phyloP scores from a whole-genome alignment of 2,329 filamentous ascomycete genomes.

The Fonsecaea nubica region DNA sequence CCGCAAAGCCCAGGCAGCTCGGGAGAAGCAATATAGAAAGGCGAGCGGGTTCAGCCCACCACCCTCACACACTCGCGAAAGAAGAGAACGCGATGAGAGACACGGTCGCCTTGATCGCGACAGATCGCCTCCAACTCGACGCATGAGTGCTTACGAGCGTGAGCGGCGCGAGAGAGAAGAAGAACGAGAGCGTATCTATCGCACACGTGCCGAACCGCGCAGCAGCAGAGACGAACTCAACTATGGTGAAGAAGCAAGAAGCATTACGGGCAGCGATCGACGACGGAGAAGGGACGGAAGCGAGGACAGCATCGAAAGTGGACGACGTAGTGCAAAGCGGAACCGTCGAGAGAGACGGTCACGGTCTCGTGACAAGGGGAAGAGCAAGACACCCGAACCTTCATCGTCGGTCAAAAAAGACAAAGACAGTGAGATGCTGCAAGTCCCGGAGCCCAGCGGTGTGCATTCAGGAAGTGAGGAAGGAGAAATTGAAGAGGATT shows the following conservation, averaged over 20 bases:
- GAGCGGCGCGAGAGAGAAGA: constrained; percentile 88
- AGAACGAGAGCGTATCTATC: constrained; percentile 86
- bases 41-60: constrained; percentile 67
- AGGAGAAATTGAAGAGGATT: constrained; percentile 90
- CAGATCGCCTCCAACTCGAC: constrained; percentile 43
- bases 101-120: constrained; percentile 47
- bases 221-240: constrained; percentile 86
- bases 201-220: constrained; percentile 78
- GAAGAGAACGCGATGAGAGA: constrained; percentile 48
- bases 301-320: constrained; percentile 67
- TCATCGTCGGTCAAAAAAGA: constrained; percentile 42
- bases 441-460: constrained; percentile 62
- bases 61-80: constrained; percentile 47
- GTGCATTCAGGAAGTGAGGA: constrained; percentile 92
- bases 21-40: constrained; percentile 92
- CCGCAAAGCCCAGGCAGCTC: constrained; percentile 88
- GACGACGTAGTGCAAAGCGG: constrained; percentile 65
- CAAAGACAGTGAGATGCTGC: constrained; percentile 12
- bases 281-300: constrained; percentile 77
- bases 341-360: constrained; percentile 50
- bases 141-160: constrained; percentile 69
- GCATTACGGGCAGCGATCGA: constrained; percentile 66
- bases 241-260: constrained; percentile 74
- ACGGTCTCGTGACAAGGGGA: constrained; percentile 59
- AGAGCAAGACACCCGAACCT: constrained; percentile 58